A percentile compares a stretch with the other conserved stretches of the same genome.
phyloP scores from a whole-genome alignment of 208 protist species.

The Wallacemonas sp. region DNA sequence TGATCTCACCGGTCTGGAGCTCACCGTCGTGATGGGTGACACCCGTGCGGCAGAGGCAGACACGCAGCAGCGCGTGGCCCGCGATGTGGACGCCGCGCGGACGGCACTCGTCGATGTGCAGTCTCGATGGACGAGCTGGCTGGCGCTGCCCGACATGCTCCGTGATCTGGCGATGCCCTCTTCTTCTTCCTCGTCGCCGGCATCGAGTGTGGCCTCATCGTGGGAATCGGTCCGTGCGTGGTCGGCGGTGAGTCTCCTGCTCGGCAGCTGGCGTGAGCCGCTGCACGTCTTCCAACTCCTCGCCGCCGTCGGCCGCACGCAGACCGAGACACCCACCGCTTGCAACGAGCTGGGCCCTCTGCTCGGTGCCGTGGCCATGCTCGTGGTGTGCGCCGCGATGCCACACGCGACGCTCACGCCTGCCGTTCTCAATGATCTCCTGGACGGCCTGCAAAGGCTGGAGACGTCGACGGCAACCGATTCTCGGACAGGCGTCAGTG shows the following conservation, averaged over 20 bases:
- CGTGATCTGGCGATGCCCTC: not conserved
- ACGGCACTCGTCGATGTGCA: not conserved
- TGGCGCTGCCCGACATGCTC: not conserved
- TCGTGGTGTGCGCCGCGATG: not conserved
- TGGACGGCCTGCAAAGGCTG: not conserved
- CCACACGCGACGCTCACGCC: not conserved
- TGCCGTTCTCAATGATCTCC: not conserved
- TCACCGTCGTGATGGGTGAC: not conserved
- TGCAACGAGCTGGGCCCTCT: not conserved
- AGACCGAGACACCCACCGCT: not conserved
- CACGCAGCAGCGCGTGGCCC: no score
- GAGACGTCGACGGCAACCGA: not conserved
- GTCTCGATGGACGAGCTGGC: not conserved
- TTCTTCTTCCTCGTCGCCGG: not conserved
- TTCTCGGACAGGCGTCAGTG: no score
- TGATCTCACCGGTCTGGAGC: slow-evolving; percentile 3
- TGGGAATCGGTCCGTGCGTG: not conserved
- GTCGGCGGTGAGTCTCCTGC: slow-evolving; percentile 12
- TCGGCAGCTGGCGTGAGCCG: slow-evolving; percentile 35
- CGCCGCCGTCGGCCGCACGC: not conserved
- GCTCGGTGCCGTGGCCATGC: not conserved
- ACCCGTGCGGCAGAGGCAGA: not conserved
- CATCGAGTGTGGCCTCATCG: not conserved
- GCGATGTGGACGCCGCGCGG: not conserved
- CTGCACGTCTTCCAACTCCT: slow-evolving; percentile 28